Evolutionary conservation across 352 stramenopile genomes (phyloP), one percentile per base, ranked within the genome.

Genomic region (Pythium dissimile): DNA sequence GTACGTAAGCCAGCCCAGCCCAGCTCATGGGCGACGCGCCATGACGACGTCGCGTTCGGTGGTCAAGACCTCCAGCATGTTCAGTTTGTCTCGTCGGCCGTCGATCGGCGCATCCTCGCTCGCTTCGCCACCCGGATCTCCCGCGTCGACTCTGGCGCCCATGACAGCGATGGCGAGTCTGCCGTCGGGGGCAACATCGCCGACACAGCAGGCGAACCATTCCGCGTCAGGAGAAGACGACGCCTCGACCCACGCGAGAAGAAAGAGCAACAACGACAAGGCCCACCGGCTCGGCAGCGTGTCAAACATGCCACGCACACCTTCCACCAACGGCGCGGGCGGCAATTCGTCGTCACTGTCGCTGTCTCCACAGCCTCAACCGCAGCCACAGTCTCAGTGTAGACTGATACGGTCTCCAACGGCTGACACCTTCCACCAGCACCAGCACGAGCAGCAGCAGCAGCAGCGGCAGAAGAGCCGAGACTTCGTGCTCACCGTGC

Each of bases 401-500:
- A 69, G 55, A 23, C 65, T 73, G 32, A 51, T 73, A 24, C 64
- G 69, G 2, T 69, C 63, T 0, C 53, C 67, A 0, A 70, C 71
- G 7, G 30, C 44, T n/a, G 67, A 72, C 42, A 52, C 32, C 30
- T 30, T 63, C 10, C 59, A 61, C 21, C 45, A 53, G 18, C 48
- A 48, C 4, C 46, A 48, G 31, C 57, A 73, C 0, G 32, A 55
- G 18, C 48, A 55, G n/a, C 48, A 55, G 16, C 48, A 55, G 18
- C 48, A 55, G 15, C 49, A 56, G n/a, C 75, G 72, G 2, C 75
- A 72, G n/a, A 64, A 85, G 7, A 70, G 69, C 13, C 66, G 76
- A 39, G 79, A 87, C 35, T 89, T 89, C 59, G 64, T 80, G n/a
- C 56, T 89, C 16, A 69, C 64, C 9, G 71, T 72, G 12, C 45